phyloP scores from a whole-genome alignment of 2,329 filamentous ascomycete species.

The Curvularia verruculosa region DNA sequence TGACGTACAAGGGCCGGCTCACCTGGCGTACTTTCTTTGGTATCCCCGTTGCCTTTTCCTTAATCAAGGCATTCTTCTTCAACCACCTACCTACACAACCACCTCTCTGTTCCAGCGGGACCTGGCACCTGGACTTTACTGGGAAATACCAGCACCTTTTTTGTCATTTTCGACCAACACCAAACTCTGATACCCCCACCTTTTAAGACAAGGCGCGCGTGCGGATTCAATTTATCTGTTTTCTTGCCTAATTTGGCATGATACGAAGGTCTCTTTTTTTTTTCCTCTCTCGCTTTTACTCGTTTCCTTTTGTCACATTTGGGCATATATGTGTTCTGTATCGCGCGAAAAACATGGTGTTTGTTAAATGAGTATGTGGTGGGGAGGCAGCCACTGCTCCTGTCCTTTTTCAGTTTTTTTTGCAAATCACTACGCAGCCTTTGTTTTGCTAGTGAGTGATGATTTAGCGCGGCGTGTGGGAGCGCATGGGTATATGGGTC shows the following conservation, averaged over 20 bases:
- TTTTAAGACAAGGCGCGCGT: neutral
- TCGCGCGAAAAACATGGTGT: neutral
- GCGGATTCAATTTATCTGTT: neutral
- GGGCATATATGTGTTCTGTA: neutral
- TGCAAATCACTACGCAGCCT: neutral
- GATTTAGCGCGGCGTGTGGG: conserved; percentile 1
- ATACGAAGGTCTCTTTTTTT: neutral
- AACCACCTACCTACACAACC: neutral
- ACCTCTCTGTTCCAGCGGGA: neutral
- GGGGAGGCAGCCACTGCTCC: too few species aligned
- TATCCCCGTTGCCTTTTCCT: neutral
- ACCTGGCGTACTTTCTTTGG: neutral
- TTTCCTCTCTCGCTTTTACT: neutral
- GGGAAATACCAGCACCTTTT: neutral
- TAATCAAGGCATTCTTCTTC: neutral
- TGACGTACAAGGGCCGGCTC: neutral
- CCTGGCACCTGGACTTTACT: neutral
- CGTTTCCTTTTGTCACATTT: neutral
- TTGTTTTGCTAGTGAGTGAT: neutral
- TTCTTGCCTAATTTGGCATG: neutral
- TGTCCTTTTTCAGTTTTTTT: neutral
- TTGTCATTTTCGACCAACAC: neutral
- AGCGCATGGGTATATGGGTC: neutral
- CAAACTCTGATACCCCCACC: conserved; percentile 1
- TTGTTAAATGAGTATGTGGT: neutral